Base-by-base conservation (phyloP, 331 rosid genomes). In the Rosa hybrid region DNA sequence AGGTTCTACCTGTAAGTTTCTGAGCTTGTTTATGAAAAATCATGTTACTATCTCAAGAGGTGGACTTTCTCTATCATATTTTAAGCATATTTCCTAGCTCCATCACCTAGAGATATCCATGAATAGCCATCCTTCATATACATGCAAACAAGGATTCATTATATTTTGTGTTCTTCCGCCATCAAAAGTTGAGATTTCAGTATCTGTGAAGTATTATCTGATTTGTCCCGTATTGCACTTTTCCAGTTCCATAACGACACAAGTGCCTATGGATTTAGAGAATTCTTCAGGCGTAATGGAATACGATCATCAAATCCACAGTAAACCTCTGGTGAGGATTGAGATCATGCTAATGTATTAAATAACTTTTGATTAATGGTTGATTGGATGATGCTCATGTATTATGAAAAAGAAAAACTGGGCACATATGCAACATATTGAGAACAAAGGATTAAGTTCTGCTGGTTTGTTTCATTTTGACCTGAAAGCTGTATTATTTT, bases 181-280 rank as follows among this genome's bases (percentile, higher is more conserved):
- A 39, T 51, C 16, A 13, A 18, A n/a, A 62, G 17, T 73, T 9
- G n/a, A 60, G 76, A 46, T 45, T 79, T 79, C 46, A 34, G 27
- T 71, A 2, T 53, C 18, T 48, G 48, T 39, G 45, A 27, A n/a
- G 4, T 17, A 54, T 78, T 42, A 56, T 68, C 75, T 69, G 44
- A 74, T 73, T 60, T 74, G 82, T 81, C 16, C 4, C 70, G 13
- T 81, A 69, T 30, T 87, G 62, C 73, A 77, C 68, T 14, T 83
- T 10, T 91, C 81, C 93, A 95, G 98, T 95, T 87, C 88, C 84
- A 83, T 78, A 82, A 90, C 73, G 98, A 93, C 44, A 81, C 86
- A 56, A 95, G 98, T 83, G 78, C 88, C 44, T 93, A 95, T 12
- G 98, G 99, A 83, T 95, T 95, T 84, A 88, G 99, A 84, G 96